Percentiles rank a stretch among this genome's conserved stretches.
Evolutionary conservation across 306 rosid species (phyloP).

Genomic region (Dicorynia guianensis): DNA sequence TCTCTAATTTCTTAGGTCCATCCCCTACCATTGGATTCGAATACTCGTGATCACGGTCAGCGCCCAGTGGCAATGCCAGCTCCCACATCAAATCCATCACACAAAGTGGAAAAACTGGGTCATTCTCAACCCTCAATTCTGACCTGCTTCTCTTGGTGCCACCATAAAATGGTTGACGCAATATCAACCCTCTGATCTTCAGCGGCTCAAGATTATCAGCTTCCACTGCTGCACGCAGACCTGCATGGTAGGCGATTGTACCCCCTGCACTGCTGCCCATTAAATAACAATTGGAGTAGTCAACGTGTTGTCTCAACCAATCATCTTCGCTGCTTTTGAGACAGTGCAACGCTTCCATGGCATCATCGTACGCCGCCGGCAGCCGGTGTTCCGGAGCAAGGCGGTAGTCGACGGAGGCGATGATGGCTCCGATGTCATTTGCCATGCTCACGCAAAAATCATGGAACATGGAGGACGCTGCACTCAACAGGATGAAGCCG

Average conservation of each 20-base stretch:
- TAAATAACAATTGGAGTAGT: conserved; percentile 33
- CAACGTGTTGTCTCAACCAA: conserved; percentile 43
- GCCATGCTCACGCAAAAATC: conserved; percentile 15
- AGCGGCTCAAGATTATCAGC: conserved; percentile 24
- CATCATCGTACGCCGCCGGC: conserved; percentile 48
- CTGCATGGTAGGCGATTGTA: conserved; percentile 45
- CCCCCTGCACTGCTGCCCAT: conserved; percentile 55
- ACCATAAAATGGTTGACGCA: conserved; percentile 58
- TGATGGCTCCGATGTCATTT: conserved; percentile 18
- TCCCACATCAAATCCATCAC: conserved; percentile 55
- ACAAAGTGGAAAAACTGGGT: conserved; percentile 32
- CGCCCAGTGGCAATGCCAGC: conserved; percentile 52
- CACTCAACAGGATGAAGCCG: conserved; percentile 54
- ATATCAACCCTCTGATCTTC: conserved; percentile 54
- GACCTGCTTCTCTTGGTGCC: conserved; percentile 47
- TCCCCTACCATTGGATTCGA: conserved; percentile 50
- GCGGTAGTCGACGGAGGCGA: conserved; percentile 44
- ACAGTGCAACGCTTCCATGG: conserved; percentile 44
- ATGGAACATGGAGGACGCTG: conserved; percentile 34
- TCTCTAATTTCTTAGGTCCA: conserved; percentile 30
- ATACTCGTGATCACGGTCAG: conserved; percentile 54
- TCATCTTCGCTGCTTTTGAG: conserved; percentile 30
- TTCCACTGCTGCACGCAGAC: conserved; percentile 23
- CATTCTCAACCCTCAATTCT: conserved; percentile 41
- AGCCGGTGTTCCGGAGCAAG: conserved; percentile 45